Percentiles rank a stretch among this genome's conserved stretches.
Conservation (phyloP, 1,284 basidiomycete genomes). For the Gymnopus androsaceus region DNA sequence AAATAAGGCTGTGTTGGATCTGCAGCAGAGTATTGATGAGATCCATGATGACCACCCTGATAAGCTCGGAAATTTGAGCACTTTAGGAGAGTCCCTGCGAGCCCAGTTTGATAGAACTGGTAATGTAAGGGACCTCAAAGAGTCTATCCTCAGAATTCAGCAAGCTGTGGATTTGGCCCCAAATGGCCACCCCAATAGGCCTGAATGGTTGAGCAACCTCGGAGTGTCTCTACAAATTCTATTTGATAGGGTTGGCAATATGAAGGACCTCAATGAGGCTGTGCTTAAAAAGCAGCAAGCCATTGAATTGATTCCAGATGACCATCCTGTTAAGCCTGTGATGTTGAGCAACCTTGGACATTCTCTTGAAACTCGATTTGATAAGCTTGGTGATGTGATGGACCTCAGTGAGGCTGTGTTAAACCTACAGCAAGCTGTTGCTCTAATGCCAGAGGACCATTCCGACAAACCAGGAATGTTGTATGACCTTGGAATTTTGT, state of each 20-base stretch:
- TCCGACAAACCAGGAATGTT: no score
- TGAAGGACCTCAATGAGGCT: no score
- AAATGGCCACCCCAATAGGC: not conserved
- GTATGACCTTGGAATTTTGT: no score
- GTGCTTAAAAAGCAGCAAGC: no score
- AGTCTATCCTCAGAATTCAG: slow-evolving; percentile 23
- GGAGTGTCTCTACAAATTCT: not conserved
- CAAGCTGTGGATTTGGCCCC: not conserved
- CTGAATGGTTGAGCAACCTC: not conserved
- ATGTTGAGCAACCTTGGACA: no score
- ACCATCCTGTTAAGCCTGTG: no score
- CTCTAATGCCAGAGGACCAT: not conserved
- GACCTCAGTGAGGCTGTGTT: slow-evolving; percentile 30
- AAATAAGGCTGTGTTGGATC: not conserved
- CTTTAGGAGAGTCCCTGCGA: not conserved
- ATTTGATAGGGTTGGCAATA: not conserved
- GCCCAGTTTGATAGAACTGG: not conserved
- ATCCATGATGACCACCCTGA: not conserved
- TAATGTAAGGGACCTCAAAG: slow-evolving; percentile 26
- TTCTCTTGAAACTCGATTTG: no score
- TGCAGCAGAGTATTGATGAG: not conserved
- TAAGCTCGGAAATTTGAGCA: not conserved
- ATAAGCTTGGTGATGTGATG: slow-evolving; percentile 10
- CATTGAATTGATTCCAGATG: no score
- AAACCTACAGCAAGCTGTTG: no score